Evolutionary conservation across 164 flowering plant species (phyloP), one percentile per base, ranked within the genome.

Genomic region (Macadamia integrifolia): DNA sequence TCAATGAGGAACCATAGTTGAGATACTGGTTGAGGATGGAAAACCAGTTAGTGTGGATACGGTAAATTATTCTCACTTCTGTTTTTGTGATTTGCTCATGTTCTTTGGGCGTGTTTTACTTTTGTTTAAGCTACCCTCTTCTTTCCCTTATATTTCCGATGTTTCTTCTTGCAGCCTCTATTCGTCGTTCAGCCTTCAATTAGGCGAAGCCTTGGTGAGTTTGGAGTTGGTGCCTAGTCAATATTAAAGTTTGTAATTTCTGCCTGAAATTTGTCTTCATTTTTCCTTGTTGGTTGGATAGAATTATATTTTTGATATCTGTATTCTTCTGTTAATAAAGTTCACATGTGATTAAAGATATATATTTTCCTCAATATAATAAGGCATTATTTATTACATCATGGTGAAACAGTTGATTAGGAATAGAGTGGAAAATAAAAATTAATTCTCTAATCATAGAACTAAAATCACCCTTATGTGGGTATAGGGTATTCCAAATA

Each of bases 11-110:
- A 87, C 86, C 28, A 32, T 87, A 63, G 70, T 75, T 65, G 89
- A 87, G 76, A 65, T 87, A 61, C 74, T 79, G 28, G 79, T 43
- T 15, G 88, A 83, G 61, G 84, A 85, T 74, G 87, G 85, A 12
- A 84, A 87, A 75, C 82, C 89, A 66, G 89, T 87, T 69, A 87
- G 88, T 53, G 69, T 84, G 43, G 89, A 82, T 78, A 73, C 60
- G 81, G 89, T 87, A 72, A 23, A 44, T 14, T 9, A 9, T 58
- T 73, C 67, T 35, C 40, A 35, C 5, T 35, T 62, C 64, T 69
- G 61, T 66, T 72, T 60, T 62, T n/a, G 44, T 53, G 57, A 35
- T 35, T 35, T 35, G 3, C 5, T 35, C 40, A 35, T 35, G 3
- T 35, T 53, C 17, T 53, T 5, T 53, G 57, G 13, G 3, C 8